Conservation (phyloP, 805 yeast genomes). For the Barnettozyma pratensis region DNA sequence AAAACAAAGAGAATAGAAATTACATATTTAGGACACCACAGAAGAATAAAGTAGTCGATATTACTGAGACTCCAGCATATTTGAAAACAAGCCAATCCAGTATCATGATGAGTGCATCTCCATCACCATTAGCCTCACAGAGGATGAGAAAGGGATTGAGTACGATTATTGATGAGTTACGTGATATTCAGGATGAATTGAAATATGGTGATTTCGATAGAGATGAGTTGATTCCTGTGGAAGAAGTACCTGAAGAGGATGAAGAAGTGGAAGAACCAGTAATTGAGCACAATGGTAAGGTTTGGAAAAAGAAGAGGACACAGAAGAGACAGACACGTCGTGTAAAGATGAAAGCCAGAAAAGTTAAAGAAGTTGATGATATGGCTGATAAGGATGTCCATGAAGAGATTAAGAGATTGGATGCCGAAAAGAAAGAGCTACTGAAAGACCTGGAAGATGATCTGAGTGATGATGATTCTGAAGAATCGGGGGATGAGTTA, state of each 20-base stretch:
- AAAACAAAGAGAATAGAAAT: neutral
- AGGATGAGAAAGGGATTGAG: slow-evolving; percentile 32
- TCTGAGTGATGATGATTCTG: slow-evolving; percentile 17
- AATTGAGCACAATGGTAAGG: neutral
- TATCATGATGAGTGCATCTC: slow-evolving; percentile 14
- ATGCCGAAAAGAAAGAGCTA: neutral
- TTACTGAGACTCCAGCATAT: slow-evolving; percentile 40
- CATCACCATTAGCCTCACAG: slow-evolving; percentile 27
- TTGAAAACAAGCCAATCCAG: slow-evolving; percentile 19
- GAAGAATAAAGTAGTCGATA: slow-evolving; percentile 4
- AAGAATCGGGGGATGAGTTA: slow-evolving; percentile 11
- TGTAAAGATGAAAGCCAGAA: slow-evolving; percentile 22
- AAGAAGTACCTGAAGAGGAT: slow-evolving; percentile 14
- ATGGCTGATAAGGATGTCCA: slow-evolving; percentile 24
- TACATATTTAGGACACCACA: slow-evolving; percentile 17
- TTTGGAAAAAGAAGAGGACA: slow-evolving; percentile 26
- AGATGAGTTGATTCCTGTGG: slow-evolving; percentile 16
- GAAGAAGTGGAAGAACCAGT: slow-evolving; percentile 12
- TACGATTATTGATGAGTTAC: slow-evolving; percentile 43
- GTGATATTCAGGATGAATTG: slow-evolving; percentile 29
- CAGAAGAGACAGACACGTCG: slow-evolving; percentile 30
- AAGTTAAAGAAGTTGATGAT: slow-evolving; percentile 28
- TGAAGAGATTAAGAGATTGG: slow-evolving; percentile 13
- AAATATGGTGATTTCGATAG: slow-evolving; percentile 21
- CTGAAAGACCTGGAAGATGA: neutral